These are phyloP conservation scores for Phytomonas serpens DNA, from an alignment of 208 protist species.

Conservation along the genomic window DNA sequence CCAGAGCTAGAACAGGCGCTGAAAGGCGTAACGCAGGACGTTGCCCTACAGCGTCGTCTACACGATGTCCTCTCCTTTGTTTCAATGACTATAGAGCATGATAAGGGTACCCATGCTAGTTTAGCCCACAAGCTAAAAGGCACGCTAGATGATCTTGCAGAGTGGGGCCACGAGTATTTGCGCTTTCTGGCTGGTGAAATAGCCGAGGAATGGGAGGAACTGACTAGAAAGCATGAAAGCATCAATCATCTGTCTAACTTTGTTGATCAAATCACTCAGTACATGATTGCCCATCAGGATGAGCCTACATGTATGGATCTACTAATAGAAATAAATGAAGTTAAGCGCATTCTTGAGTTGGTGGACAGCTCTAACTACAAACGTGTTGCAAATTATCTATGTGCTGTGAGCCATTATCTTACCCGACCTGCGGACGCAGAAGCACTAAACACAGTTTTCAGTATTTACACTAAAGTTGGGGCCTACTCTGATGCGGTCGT, in stretches of 20 bases:
- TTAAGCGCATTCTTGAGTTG: conserved; percentile 85
- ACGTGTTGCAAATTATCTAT: conserved; percentile 95
- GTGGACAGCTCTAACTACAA: conserved; percentile 93
- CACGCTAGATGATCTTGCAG: conserved; percentile 87
- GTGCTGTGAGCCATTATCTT: conserved; percentile 90
- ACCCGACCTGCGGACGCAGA: conserved; percentile 92
- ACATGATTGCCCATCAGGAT: conserved; percentile 93
- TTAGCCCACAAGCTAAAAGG: conserved; percentile 96
- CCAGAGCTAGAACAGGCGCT: conserved; percentile 84
- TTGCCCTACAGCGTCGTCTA: conserved; percentile 58
- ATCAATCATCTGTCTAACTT: conserved; percentile 83
- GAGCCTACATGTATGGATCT: conserved; percentile 98
- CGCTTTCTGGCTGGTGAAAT: conserved; percentile 93
- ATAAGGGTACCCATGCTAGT: conserved; percentile 51
- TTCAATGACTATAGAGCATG: conserved; percentile 95
- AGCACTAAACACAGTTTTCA: conserved; percentile 85
- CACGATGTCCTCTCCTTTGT: conserved; percentile 98
- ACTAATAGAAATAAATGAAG: conserved; percentile 94
- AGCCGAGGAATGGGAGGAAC: conserved; percentile 87
- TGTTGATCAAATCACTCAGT: conserved; percentile 93
- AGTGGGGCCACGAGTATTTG: conserved; percentile 99
- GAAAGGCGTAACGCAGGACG: conserved; percentile 40
- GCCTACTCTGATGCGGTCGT: conserved; percentile 87
- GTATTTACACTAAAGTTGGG: conserved; percentile 91
- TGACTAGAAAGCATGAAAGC: conserved; percentile 34